These are phyloP conservation scores for Periconia digitata DNA, from an alignment of 2,329 filamentous ascomycete species.

Conservation along the genomic window DNA sequence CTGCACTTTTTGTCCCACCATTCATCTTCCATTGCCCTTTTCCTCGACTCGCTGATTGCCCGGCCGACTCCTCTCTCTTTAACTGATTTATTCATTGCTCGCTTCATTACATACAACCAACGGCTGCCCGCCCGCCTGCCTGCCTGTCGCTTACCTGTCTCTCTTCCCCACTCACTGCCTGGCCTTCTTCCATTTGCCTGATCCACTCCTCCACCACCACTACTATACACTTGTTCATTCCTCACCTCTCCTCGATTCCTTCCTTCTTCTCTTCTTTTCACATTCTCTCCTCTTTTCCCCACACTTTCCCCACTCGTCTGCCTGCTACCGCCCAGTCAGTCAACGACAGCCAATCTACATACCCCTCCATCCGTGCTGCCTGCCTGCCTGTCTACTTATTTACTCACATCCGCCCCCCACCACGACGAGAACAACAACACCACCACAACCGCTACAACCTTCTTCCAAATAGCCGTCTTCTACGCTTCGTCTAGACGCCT, in stretches of 20 bases:
- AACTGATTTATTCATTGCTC: too few species aligned
- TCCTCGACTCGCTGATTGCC: background rate
- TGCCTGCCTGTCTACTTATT: background rate
- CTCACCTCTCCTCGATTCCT: background rate
- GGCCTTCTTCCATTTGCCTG: too few species aligned
- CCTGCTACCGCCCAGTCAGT: too few species aligned
- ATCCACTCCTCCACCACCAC: background rate
- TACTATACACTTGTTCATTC: background rate
- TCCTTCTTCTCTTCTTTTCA: background rate
- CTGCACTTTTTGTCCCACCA: background rate
- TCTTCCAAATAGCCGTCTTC: background rate
- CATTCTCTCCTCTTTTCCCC: background rate
- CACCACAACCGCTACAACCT: too few species aligned
- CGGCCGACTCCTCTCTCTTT: background rate
- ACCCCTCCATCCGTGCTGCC: background rate
- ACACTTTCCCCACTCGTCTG: too few species aligned
- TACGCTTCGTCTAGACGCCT: background rate
- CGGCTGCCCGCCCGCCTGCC: too few species aligned
- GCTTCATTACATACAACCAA: too few species aligned
- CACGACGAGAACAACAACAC: too few species aligned
- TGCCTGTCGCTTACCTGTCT: background rate
- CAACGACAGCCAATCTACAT: too few species aligned
- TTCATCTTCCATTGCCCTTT: background rate
- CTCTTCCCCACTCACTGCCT: background rate
- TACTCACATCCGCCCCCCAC: too few species aligned